Evolutionary conservation across 2,329 filamentous ascomycete genomes (phyloP), one percentile per base, ranked within the genome.

Genomic region (Pseudogymnoascus sp.): DNA sequence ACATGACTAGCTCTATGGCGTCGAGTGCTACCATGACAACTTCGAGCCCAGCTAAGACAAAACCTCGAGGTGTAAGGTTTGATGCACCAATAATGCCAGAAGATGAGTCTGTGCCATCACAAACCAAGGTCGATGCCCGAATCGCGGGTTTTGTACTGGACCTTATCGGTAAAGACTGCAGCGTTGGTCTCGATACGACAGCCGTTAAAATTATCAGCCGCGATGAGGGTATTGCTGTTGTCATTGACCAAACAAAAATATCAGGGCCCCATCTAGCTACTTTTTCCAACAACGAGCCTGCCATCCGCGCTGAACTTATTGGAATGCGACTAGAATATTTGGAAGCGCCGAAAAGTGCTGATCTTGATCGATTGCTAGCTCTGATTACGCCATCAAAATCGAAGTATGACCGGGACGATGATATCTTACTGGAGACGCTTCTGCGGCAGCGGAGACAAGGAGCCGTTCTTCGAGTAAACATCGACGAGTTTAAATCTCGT

Each of bases 401-500:
- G 73, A 91, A 92, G 66, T 97, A 87, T 66, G 88, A 93, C 64
- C 85, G 87, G 55, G 90, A 95, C 64, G 91, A 97, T 68, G 93
- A 97, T 69, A 96, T 99, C 64, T 87, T 99, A 80, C 84, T 99
- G 21, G 93, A 97, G 68, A 97, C 91, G 0, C 80, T 99, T 0
- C 77, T 97, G 12, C 83, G 90, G 21, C 94, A 99, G 73, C 82
- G 94, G 64, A 84, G 88, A 61, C 93, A 97, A 74, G 94, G 93
- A 0, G 87, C 90, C 8, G 88, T 97, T 5, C 77, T 97, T 31
- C 86, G 91, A 58, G 73, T 90, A 4, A 85, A 83, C 3, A 71
- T 95, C 5, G 86, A 86, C 29, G 81, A 82, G 29, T 74, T 92
- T 15, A 84, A 86, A 59, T 76, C 87, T 21, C 78, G 81, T 3